Base-by-base conservation (phyloP, 2,329 filamentous ascomycete genomes). In the Shiraia sp. region DNA sequence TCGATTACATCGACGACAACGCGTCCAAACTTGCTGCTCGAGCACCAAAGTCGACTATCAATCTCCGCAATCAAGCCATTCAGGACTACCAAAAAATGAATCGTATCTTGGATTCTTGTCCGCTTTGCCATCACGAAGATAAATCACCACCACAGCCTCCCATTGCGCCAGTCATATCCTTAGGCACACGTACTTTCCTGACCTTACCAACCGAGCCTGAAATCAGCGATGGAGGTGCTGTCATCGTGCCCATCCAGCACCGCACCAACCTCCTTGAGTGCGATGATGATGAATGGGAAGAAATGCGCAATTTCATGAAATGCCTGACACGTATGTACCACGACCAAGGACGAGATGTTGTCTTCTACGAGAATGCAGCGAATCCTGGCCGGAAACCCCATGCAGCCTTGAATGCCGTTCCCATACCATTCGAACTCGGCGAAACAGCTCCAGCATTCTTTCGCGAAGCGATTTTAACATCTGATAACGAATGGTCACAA, bases 261-360 rank as follows among this genome's bases (percentile, higher is more conserved):
- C 85, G 86, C 37, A 83, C 79, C 16, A 99, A 97, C 66, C 81
- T 99, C 0, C 76, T 99, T n/a, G 92, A 96, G 69, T 99, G 93
- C 69, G 92, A 97, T 69, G 92, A 99, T 63, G 93, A 99, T 64
- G 93, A 99, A 68, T 99, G 95, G 95, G 93, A 99, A 65, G 93
- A 99, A 71, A 86, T 99, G 5, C 87, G 93, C 51, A 99, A 99
- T 69, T 99, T 99, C 66, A 97, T 97, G 92, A 99, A 99, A 74
- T 87, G 83, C 44, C 78, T 99, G 14, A 96, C 87, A 4, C 84
- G 92, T 31, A 87, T 96, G 82, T 99, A 97, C 71, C 90, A 95
- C 72, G 87, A 91, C 30, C 90, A 95, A 68, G 90, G 91, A 9
- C 87, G 88, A 36, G 89, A 93, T 58, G 91, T 97, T 8, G 76